Evolutionary conservation across 2,329 filamentous ascomycete species (phyloP).

Genomic region (Pseudopithomyces maydicus): DNA sequence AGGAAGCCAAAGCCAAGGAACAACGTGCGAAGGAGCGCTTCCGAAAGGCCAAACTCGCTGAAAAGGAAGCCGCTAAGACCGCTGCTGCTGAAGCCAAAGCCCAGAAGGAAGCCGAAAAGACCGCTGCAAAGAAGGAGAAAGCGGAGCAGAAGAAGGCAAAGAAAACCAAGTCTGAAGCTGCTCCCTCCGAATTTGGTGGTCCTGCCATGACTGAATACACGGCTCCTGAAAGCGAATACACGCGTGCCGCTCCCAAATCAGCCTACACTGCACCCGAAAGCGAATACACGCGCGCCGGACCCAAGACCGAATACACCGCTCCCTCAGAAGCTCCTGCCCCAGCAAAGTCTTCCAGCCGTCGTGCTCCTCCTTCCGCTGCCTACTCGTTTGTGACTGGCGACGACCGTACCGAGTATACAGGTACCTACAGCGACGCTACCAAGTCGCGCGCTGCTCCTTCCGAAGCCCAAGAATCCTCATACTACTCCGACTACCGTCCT

Average conservation of each 20-base stretch:
- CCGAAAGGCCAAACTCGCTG: conserved; percentile 50
- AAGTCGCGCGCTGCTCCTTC: conserved; percentile 26
- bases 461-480: conserved; percentile 38
- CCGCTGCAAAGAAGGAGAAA: conserved; percentile 42
- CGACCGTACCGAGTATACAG: conserved; percentile 49
- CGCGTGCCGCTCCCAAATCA: conserved; percentile 20
- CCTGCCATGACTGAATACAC: conserved; percentile 29
- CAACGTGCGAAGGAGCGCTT: conserved; percentile 56
- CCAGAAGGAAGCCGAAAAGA: conserved; percentile 48
- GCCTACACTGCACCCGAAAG: conserved; percentile 1
- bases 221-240: conserved; percentile 13
- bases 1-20: conserved; percentile 45
- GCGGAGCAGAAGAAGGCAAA: conserved; percentile 51
- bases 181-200: conserved; percentile 29
- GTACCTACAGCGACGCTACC: conserved; percentile 43
- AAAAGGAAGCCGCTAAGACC: conserved; percentile 42
- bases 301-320: conserved; percentile 35
- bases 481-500: conserved; percentile 50
- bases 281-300: conserved; percentile 22
- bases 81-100: conserved; percentile 49
- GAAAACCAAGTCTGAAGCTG: conserved; percentile 37
- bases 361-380: conserved; percentile 42
- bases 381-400: conserved; percentile 58
- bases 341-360: conserved; percentile 19
- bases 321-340: conserved; percentile 30